Evolutionary conservation across 1,284 basidiomycete genomes (phyloP), one percentile per base, ranked within the genome.

Genomic region (Cutaneotrichosporon sp.): DNA sequence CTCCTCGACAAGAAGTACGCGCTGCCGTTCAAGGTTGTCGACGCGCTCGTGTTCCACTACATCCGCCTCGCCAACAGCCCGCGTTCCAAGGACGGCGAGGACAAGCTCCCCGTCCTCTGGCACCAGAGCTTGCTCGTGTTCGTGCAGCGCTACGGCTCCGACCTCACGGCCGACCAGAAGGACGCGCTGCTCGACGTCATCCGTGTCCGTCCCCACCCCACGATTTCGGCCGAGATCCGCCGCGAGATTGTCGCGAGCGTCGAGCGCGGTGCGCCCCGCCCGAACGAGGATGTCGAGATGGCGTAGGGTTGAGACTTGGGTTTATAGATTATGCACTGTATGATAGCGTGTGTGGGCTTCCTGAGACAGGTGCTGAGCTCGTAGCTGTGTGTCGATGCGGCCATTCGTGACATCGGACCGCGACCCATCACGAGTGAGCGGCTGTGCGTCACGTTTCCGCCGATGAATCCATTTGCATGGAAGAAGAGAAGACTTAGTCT

Each of bases 1-100:
- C 83, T 99, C 22, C 83, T 99, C 55, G 97, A 99, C 83, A 99
- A 99, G 81, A 99, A 99, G 80, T 93, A 97, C 76, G 93, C 97
- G 58, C 82, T 99, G 38, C 97, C 97, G 0, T 99, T 95, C 84
- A 97, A 99, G 82, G 95, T 97, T 25, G 88, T 99, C 60, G 97
- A 99, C 74, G 90, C 92, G 4, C 86, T 99, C 59, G 94, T 99
- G 16, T 97, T 97, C 84, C 97, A 99, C 82, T 99, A 95, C 77
- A 91, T 99, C 71, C 88, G 93, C 38, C 88, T 98, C 59, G 91
- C 91, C 7, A 93, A 94, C 77, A 89, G 89, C n/a, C 89, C 91
- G 77, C 90, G 89, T 76, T 81, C 85, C 2, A 87, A 89, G 65
- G 75, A 77, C 20, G 81, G 81, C 16, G 77, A 79, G 24, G 76